These are phyloP conservation scores for Buddleja alternifolia DNA, from an alignment of 257 asterid species.

Conservation along the genomic window DNA sequence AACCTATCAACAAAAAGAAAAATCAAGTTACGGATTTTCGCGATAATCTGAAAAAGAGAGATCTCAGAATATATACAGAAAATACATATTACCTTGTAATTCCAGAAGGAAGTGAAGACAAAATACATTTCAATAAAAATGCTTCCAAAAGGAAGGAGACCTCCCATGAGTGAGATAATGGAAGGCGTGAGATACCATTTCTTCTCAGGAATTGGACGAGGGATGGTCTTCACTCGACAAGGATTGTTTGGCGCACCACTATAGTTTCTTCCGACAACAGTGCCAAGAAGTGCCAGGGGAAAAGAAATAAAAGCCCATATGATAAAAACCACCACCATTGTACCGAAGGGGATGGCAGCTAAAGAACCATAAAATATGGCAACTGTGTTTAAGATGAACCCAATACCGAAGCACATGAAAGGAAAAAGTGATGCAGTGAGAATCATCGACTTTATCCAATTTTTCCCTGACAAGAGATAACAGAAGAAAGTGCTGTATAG, in stretches of 20 bases:
- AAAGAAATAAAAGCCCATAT: constrained; percentile 87
- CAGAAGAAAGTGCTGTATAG: constrained; percentile 7
- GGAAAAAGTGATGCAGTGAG: constrained; percentile 90
- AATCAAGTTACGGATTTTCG: constrained; percentile 4
- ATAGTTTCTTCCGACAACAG: constrained; percentile 85
- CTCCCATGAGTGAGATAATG: constrained; percentile 81
- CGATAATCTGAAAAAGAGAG: neutral
- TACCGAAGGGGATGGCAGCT: constrained; percentile 88
- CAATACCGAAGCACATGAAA: constrained; percentile 75
- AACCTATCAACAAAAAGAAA: constrained; percentile 53
- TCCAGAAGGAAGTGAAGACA: constrained; percentile 95
- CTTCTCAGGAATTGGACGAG: constrained; percentile 88
- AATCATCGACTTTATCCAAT: constrained; percentile 81
- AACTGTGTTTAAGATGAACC: constrained; percentile 66
- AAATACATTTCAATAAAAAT: constrained; percentile 87
- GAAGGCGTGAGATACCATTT: constrained; percentile 84
- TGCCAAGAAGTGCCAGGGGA: constrained; percentile 87
- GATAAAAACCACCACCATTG: constrained; percentile 74
- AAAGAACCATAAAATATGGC: constrained; percentile 86
- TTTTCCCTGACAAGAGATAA: constrained; percentile 60
- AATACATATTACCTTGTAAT: constrained; percentile 64
- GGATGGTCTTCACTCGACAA: constrained; percentile 87
- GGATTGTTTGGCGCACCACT: constrained; percentile 84
- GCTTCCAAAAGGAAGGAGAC: constrained; percentile 87
- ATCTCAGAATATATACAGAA: neutral